These are phyloP conservation scores for Microbotryum scabiosae DNA, from an alignment of 1,284 basidiomycete species.

Conservation along the genomic window DNA sequence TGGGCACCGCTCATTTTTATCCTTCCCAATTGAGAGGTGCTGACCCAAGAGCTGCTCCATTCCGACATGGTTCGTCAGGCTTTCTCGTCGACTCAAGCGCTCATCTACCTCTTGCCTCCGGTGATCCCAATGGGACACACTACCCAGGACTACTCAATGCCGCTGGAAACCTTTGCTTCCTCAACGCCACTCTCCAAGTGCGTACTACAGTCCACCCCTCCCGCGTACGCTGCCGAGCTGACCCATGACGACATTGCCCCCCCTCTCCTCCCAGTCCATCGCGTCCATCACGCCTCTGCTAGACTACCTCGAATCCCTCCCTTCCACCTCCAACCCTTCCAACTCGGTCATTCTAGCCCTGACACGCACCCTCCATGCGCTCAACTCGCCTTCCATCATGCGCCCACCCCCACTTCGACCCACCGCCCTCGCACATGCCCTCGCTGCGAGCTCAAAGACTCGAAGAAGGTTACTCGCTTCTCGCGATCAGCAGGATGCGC, in stretches of 20 bases:
- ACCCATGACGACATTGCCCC: not conserved
- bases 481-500: constrained; percentile 87
- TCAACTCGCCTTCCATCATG: constrained; percentile 35
- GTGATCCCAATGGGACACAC: constrained; percentile 38
- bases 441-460: constrained; percentile 49
- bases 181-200: constrained; percentile 87
- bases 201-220: constrained; percentile 21
- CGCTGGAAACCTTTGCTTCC: constrained; percentile 89
- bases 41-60: too few relatives aligned
- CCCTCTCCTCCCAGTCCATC: constrained; percentile 8
- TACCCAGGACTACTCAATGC: constrained; percentile 86
- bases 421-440: constrained; percentile 58
- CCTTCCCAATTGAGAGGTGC: too few relatives aligned
- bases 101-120: too few relatives aligned
- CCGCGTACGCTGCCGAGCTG: not conserved
- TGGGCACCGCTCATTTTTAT: too few relatives aligned
- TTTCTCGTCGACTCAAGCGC: too few relatives aligned
- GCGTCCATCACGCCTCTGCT: constrained; percentile 51
- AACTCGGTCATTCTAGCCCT: constrained; percentile 75
- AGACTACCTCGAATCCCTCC: constrained; percentile 49
- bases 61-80: too few relatives aligned
- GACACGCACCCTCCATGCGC: constrained; percentile 16
- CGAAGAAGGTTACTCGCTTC: constrained; percentile 62
- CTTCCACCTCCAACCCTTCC: constrained; percentile 44
- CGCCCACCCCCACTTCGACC: constrained; percentile 58